Evolutionary conservation across 768 basidiomycete species (phyloP), one percentile per base, ranked within the genome.

Genomic region (Termitomyces eurrhizus): DNA sequence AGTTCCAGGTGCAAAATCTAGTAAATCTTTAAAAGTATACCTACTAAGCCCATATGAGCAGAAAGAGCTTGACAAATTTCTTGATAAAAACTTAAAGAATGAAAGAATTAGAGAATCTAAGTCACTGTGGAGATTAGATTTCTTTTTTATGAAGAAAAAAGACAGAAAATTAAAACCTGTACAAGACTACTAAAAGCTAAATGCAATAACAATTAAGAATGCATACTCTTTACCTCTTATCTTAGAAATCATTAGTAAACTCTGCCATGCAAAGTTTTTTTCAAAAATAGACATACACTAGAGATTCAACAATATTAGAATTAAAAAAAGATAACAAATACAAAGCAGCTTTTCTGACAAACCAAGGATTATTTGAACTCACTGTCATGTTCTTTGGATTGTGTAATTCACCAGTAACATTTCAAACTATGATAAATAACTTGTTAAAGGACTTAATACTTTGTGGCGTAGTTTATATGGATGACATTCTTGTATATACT

Each of bases 311-410:
- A 73, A 76, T 12, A 52, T 70, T 24, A 32, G 65, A 8, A 67
- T 82, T 24, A 72, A 16, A 41, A 5, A 75, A 49, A 77, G 77
- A 2, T n/a, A 71, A 80, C 52, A 68, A 79, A 65, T 74, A 68
- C 70, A 82, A 78, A 61, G 77, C 72, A 2, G 75, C 71, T 16
- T 76, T 84, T 62, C 49, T 21, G 2, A 41, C 39, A 14, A 41
- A 41, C 6, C 1, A 6, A 6, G 39, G 39, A 0, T 2, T 41
- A 0, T 45, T 45, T 45, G 44, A 45, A 45, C 39, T n/a, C 9
- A 45, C n/a, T 1, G 44, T 45, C 1, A 21, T 45, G n/a, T 45
- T 45, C 7, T 45, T 45, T 45, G 44, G 11, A 6, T 2, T 46
- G 3, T 35, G 35, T 6, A 35, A 9, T 6, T 35, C 6, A 4